These are phyloP conservation scores for Fusarium zealandicum DNA, from an alignment of 2,329 filamentous ascomycete species.

Conservation along the genomic window DNA sequence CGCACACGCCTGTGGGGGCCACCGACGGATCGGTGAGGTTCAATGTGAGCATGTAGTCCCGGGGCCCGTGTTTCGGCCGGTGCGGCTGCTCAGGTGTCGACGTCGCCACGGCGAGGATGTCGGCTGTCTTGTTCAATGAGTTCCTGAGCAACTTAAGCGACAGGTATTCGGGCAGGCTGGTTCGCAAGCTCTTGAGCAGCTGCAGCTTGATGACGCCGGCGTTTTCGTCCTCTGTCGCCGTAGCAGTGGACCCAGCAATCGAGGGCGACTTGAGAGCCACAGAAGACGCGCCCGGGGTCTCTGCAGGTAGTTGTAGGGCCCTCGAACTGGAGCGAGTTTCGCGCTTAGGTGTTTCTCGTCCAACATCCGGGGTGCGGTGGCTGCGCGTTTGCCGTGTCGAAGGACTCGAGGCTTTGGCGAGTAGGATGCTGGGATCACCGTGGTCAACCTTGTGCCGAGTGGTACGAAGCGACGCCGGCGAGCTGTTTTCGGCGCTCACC, in stretches of 20 bases:
- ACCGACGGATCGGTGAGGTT: constrained; percentile 64
- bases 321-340: constrained; percentile 37
- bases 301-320: constrained; percentile 26
- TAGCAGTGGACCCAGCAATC: constrained; percentile 34
- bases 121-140: constrained; percentile 56
- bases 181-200: constrained; percentile 55
- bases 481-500: constrained; percentile 24
- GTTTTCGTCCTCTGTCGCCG: constrained; percentile 39
- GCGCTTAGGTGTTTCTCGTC: constrained; percentile 33
- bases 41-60: constrained; percentile 67
- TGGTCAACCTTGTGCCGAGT: constrained; percentile 40
- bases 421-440: constrained; percentile 38
- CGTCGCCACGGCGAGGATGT: constrained; percentile 64
- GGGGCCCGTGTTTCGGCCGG: constrained; percentile 63
- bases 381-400: constrained; percentile 35
- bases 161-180: constrained; percentile 61
- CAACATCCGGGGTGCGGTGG: constrained; percentile 34
- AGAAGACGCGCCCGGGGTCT: constrained; percentile 33
- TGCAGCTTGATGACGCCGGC: constrained; percentile 53
- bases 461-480: constrained; percentile 36
- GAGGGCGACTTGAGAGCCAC: constrained; percentile 41
- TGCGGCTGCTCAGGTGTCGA: constrained; percentile 58
- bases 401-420: constrained; percentile 35
- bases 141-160: constrained; percentile 60
- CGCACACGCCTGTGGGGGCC: constrained; percentile 56